Evolutionary conservation across 75 land plant species (phyloP).

Genomic region (Gnetum montanum): DNA sequence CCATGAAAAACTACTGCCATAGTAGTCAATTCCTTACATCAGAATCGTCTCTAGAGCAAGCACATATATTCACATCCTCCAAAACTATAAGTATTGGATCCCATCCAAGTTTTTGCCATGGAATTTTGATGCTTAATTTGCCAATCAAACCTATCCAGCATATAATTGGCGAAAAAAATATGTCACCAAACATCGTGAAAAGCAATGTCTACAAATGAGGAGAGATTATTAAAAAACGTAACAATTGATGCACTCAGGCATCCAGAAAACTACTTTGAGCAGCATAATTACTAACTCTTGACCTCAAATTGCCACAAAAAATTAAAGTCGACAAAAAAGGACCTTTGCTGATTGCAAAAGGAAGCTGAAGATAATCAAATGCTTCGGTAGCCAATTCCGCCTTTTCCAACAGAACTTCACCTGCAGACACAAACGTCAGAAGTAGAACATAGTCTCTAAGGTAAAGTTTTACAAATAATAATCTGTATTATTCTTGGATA

Average conservation of each 20-base stretch:
- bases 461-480: not conserved
- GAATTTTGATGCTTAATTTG: slow-evolving; percentile 70
- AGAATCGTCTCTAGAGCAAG: slow-evolving; percentile 57
- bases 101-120: slow-evolving; percentile 91
- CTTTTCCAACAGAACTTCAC: slow-evolving; percentile 73
- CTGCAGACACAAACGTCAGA: slow-evolving; percentile 30
- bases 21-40: slow-evolving; percentile 54
- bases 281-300: too few species aligned
- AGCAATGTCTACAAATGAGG: too few species aligned
- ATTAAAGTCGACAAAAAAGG: too few species aligned
- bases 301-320: too few species aligned
- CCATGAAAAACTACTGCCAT: too few species aligned
- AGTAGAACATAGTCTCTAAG: too few species aligned
- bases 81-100: slow-evolving; percentile 77
- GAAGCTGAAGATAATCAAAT: slow-evolving; percentile 90
- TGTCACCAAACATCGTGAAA: too few species aligned
- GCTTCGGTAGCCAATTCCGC: slow-evolving; percentile 87
- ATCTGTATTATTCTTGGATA: too few species aligned
- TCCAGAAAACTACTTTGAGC: too few species aligned
- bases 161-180: not conserved
- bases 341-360: slow-evolving; percentile 83
- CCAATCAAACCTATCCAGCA: slow-evolving; percentile 60
- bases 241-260: too few species aligned
- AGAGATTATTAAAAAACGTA: too few species aligned
- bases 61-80: slow-evolving; percentile 70